phyloP scores from a whole-genome alignment of 192 early-diverging fungal genomes.

The Coemansia sp. region DNA sequence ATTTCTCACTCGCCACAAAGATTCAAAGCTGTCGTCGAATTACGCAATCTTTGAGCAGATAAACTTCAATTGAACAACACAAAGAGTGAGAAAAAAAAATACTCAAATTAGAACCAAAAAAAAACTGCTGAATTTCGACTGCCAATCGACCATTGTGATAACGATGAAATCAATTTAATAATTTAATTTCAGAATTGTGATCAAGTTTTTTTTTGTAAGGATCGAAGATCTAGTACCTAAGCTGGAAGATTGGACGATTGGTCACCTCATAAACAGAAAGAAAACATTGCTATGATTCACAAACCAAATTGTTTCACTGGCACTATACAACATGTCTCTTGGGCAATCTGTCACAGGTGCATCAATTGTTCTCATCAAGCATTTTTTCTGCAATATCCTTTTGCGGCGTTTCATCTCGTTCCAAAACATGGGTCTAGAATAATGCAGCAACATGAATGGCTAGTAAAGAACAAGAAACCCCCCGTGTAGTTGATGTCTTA shows the following conservation, averaged over 20 bases:
- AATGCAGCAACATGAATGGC: conserved; percentile 1
- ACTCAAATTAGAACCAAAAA: not conserved
- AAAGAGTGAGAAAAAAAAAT: too few relatives aligned
- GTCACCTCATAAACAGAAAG: not conserved
- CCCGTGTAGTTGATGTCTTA: too few relatives aligned
- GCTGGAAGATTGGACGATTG: not conserved
- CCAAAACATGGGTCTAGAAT: not conserved
- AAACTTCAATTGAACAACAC: too few relatives aligned
- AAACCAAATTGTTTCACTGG: not conserved
- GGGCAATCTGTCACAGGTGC: not conserved
- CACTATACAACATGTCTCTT: not conserved
- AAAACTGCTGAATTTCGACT: not conserved
- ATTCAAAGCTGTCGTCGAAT: not conserved
- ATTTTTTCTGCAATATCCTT: conserved; percentile 3
- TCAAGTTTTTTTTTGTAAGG: not conserved
- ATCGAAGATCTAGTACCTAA: not conserved
- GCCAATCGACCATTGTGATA: not conserved
- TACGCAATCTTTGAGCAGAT: not conserved
- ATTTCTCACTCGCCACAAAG: not conserved
- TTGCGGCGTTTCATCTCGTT: not conserved
- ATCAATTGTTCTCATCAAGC: not conserved
- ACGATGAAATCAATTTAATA: not conserved
- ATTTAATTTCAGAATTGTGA: not conserved
- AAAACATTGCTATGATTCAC: not conserved
- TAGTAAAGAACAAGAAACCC: not conserved